Conservation (phyloP, 345 rosid species). For the Citrus sp. region DNA sequence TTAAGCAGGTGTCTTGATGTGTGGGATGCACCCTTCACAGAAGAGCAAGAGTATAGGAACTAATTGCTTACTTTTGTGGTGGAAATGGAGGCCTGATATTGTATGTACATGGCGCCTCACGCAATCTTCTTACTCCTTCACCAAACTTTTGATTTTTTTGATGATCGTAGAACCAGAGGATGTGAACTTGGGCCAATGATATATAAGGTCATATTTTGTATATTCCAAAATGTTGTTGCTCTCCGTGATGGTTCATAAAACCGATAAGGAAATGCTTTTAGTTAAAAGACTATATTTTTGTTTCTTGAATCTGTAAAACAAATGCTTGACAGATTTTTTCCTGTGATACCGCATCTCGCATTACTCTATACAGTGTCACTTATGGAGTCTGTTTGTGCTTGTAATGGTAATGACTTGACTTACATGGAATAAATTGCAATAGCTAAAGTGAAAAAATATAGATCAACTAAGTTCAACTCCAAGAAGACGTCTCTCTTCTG, state of each 20-base stretch:
- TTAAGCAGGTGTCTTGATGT: not conserved
- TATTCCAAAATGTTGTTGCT: not conserved
- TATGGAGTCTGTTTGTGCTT: too few relatives aligned
- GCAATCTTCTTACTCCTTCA: not conserved
- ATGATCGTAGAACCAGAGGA: not conserved
- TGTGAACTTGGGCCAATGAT: not conserved
- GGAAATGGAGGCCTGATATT: conserved; percentile 3
- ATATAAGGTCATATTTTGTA: not conserved
- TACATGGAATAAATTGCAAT: too few relatives aligned
- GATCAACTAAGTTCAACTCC: not conserved
- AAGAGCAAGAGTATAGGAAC: not conserved
- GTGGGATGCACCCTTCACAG: not conserved
- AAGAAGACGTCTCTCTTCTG: not conserved
- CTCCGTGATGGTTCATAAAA: not conserved
- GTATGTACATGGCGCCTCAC: not conserved
- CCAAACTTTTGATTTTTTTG: not conserved
- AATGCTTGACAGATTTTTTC: too few relatives aligned
- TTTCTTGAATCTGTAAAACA: not conserved
- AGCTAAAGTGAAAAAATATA: not conserved
- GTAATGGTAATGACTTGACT: too few relatives aligned
- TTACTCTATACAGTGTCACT: too few relatives aligned
- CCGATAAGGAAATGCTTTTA: not conserved
- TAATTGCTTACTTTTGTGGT: not conserved
- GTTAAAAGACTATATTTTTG: not conserved
- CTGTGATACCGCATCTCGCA: not conserved